Evolutionary conservation across 768 basidiomycete genomes (phyloP).

Genomic region (Candolleomyces efflorescens): DNA sequence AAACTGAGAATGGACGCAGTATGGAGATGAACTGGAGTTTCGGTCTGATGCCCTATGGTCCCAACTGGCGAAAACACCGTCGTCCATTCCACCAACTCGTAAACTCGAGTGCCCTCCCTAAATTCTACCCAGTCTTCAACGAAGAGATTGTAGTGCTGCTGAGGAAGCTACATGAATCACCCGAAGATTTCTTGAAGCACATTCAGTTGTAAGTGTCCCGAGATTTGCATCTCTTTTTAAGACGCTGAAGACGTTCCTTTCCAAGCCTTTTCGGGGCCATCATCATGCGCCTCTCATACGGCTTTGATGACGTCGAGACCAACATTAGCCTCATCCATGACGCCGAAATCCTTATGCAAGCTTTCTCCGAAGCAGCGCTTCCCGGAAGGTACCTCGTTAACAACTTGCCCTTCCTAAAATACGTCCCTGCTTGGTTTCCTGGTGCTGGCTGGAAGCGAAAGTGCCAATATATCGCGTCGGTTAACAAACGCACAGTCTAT

Average conservation of each 20-base stretch:
- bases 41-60: neutral
- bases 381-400: constrained; percentile 16
- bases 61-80: constrained; percentile 5
- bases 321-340: constrained; percentile 34
- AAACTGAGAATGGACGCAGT: neutral
- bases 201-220: neutral
- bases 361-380: constrained; percentile 19
- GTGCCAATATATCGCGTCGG: neutral
- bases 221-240: neutral
- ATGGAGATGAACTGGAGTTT: constrained; percentile 2
- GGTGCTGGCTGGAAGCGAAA: constrained; percentile 28
- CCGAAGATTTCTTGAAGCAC: neutral
- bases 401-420: constrained; percentile 18
- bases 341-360: constrained; percentile 25
- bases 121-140: constrained; percentile 28
- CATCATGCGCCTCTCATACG: neutral
- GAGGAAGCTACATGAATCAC: neutral
- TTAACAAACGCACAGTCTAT: neutral
- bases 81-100: constrained; percentile 1
- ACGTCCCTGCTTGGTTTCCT: constrained; percentile 34
- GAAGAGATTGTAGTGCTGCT: constrained; percentile 2
- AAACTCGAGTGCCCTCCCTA: constrained; percentile 20
- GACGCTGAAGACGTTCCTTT: neutral
- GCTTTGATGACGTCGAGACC: constrained; percentile 1
- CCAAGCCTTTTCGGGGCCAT: neutral